Evolutionary conservation across 1,139 yeast genomes (phyloP), one percentile per base, ranked within the genome.

Genomic region (Zygosaccharomyces sapae): DNA sequence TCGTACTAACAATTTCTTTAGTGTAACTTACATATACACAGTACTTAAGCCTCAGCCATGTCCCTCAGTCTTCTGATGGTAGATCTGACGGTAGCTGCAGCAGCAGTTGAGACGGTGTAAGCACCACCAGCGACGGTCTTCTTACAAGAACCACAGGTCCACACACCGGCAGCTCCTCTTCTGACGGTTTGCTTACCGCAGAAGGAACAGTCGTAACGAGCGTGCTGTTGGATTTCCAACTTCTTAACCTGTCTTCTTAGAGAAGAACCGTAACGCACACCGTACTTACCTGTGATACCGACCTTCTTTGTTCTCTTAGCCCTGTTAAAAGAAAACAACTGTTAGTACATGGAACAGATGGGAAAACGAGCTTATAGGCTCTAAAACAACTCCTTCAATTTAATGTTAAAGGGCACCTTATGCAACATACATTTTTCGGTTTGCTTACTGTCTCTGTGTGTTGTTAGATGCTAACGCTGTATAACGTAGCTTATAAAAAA

Each of bases 61-160:
- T 94, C 99, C 85, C 99, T 89, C 80, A 94, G 87, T 86, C 99
- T 96, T 83, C 98, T 92, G 81, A 92, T 92, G 76, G 98, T 92
- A 62, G 98, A 90, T 86, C 99, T 90, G 76, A 90, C 97, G 68
- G 98, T 92, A 76, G 97, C 96, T 72, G 98, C 99, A 74, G 98
- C 97, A 72, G 97, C 94, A 68, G 97, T 90, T 71, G 95, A 85
- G 63, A 92, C 92, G 70, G 97, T 83, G 92, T 94, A 92, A 77
- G 99, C 99, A 83, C 98, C 99, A 75, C 99, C 99, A 68, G 99
- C 98, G 72, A 92, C 88, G 66, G 96, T 86, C 85, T 88, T 92
- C 70, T 77, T 79, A 80, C 98, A 92, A 63, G 96, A 79, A 76
- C 80, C 79, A 81, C 98, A 92, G 72, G 78, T 74, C 99, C 99